Evolutionary conservation across 768 basidiomycete species (phyloP).

Genomic region (Suillus brevipes): DNA sequence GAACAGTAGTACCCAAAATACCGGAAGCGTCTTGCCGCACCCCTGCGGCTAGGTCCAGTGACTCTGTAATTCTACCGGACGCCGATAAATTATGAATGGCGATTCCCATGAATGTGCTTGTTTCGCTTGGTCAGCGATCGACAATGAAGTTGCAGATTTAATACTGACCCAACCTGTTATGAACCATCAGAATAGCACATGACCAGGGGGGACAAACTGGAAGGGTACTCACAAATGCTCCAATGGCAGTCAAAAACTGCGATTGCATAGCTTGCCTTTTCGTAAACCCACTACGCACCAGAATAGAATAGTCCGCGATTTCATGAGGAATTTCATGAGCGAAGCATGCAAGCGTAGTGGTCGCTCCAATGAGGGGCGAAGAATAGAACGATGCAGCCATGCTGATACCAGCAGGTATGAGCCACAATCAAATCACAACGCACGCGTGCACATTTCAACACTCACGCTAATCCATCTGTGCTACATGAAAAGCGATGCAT

Average conservation of each 20-base stretch:
- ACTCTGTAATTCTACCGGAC: slow-evolving; percentile 40
- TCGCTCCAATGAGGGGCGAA: slow-evolving; percentile 90
- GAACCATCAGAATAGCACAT: slow-evolving; percentile 21
- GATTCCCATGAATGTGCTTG: slow-evolving; percentile 85
- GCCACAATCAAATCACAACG: slow-evolving; percentile 6
- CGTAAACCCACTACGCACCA: slow-evolving; percentile 86
- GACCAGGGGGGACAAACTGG: no score
- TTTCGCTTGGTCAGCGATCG: slow-evolving; percentile 10
- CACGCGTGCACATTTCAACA: slow-evolving; percentile 21
- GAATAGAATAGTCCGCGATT: slow-evolving; percentile 96
- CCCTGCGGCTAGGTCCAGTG: slow-evolving; percentile 70
- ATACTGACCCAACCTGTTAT: slow-evolving; percentile 38
- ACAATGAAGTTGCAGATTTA: background rate
- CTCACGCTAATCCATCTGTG: slow-evolving; percentile 90
- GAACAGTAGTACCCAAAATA: slow-evolving; percentile 80
- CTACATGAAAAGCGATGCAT: slow-evolving; percentile 36
- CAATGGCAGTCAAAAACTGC: slow-evolving; percentile 88
- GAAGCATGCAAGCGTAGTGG: slow-evolving; percentile 93
- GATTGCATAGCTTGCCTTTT: slow-evolving; percentile 92
- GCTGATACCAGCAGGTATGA: slow-evolving; percentile 36
- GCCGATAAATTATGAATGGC: slow-evolving; percentile 76
- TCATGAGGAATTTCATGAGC: slow-evolving; percentile 96
- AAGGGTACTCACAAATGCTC: slow-evolving; percentile 79
- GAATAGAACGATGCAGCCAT: slow-evolving; percentile 98
- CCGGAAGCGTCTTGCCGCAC: slow-evolving; percentile 76